A percentile compares a stretch with the other conserved stretches of the same genome.
phyloP scores from a whole-genome alignment of 2,329 filamentous ascomycete species.

The Calonectria montana region DNA sequence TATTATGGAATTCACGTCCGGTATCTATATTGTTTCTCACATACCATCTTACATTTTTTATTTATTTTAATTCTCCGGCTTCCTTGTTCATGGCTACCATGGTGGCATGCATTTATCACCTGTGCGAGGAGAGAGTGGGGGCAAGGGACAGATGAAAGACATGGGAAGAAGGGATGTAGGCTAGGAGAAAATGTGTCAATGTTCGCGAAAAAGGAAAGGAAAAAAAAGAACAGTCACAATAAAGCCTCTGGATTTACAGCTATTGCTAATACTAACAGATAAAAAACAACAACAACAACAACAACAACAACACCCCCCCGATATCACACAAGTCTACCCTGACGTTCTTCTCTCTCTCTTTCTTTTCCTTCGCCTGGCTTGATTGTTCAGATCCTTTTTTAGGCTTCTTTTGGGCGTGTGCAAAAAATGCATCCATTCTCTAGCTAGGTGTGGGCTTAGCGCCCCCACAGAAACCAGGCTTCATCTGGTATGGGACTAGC shows the following conservation, averaged over 20 bases:
- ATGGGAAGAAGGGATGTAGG: not conserved
- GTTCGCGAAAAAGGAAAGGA: no score
- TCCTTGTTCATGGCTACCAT: not conserved
- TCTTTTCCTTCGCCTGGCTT: not conserved
- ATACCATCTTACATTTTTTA: no score
- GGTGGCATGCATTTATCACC: not conserved
- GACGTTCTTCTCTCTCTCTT: no score
- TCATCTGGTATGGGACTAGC: slow-evolving; percentile 34
- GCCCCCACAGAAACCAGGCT: slow-evolving; percentile 13
- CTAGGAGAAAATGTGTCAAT: not conserved
- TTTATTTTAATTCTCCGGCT: not conserved
- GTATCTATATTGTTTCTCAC: not conserved
- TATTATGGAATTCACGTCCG: not conserved
- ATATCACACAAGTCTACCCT: no score
- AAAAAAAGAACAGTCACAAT: no score
- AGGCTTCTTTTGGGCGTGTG: not conserved
- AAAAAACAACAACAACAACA: no score
- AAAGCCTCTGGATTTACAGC: no score
- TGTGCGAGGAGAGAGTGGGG: not conserved
- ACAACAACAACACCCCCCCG: no score
- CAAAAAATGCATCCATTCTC: not conserved
- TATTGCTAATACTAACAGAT: no score
- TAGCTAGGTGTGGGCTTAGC: slow-evolving; percentile 34
- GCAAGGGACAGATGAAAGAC: not conserved
- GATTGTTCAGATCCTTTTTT: not conserved